A percentile compares a stretch with the other conserved stretches of the same genome.
Evolutionary conservation across 2,329 filamentous ascomycete genomes (phyloP).

Genomic region (Pseudogymnoascus verrucosus): DNA sequence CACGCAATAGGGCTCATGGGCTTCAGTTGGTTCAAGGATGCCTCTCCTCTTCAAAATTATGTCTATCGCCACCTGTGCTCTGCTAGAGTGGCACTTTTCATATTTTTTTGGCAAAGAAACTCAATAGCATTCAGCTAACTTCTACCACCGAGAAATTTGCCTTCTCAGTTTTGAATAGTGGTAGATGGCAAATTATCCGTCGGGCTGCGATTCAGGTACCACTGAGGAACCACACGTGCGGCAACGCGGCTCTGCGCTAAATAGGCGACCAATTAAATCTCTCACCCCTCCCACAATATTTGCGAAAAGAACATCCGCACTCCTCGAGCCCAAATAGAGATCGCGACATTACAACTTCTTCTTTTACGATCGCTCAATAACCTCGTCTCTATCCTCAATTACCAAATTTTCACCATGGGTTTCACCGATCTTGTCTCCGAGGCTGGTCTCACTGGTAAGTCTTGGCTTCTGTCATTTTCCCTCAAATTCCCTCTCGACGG

Average conservation of each 20-base stretch:
- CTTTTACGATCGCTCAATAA: conserved; percentile 6
- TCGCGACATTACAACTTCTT: conserved; percentile 5
- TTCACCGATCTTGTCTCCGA: conserved; percentile 62
- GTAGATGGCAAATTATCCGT: conserved; percentile 5
- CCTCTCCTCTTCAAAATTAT: neutral
- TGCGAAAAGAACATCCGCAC: conserved; percentile 3
- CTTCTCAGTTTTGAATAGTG: neutral
- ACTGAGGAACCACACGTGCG: conserved; percentile 1
- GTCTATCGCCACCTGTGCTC: neutral
- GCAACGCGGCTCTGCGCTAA: neutral
- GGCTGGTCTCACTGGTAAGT: conserved; percentile 49
- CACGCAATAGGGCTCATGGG: neutral
- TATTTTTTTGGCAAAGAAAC: neutral
- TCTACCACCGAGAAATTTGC: neutral
- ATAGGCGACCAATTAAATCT: conserved; percentile 10
- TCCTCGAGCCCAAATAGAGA: conserved; percentile 5
- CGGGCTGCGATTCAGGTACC: conserved; percentile 7
- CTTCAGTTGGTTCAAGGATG: neutral
- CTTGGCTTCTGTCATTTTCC: conserved; percentile 22
- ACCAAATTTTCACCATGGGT: conserved; percentile 43
- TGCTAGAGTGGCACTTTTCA: neutral
- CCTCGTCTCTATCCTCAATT: neutral
- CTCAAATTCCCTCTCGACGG: conserved; percentile 6
- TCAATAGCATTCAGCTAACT: neutral
- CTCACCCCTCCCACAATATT: conserved; percentile 9